phyloP scores from a whole-genome alignment of 2,329 filamentous ascomycete genomes.

The Metarhizium rileyi region DNA sequence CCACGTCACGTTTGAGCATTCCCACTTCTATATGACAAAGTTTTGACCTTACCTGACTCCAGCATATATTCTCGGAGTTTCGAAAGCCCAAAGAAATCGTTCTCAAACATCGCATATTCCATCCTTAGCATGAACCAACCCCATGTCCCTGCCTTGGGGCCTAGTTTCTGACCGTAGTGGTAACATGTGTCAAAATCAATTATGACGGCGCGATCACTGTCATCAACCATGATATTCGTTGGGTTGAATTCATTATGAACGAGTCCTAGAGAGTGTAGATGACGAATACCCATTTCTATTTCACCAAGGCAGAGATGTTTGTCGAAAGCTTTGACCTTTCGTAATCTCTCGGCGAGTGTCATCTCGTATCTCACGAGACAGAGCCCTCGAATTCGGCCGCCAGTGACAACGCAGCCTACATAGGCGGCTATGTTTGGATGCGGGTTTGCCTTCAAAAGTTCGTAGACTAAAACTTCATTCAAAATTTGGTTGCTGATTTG shows the following conservation, averaged over 20 bases:
- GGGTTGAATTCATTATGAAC: constrained; percentile 28
- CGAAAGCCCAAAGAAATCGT: not conserved
- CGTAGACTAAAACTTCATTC: constrained; percentile 8
- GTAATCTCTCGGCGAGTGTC: not conserved
- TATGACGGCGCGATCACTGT: constrained; percentile 18
- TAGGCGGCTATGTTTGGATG: constrained; percentile 12
- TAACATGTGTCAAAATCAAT: constrained; percentile 26
- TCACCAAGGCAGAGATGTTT: constrained; percentile 6
- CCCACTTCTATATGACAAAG: too few species aligned
- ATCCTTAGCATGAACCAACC: not conserved
- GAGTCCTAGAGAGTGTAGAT: constrained; percentile 23
- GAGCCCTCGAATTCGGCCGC: constrained; percentile 9
- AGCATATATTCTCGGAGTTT: not conserved
- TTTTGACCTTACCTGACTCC: not conserved
- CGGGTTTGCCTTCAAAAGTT: constrained; percentile 9
- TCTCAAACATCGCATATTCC: not conserved
- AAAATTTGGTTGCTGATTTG: constrained; percentile 2
- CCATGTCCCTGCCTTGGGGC: not conserved
- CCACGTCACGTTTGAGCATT: too few species aligned
- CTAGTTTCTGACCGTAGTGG: not conserved
- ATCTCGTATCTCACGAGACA: constrained; percentile 8
- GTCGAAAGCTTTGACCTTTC: not conserved
- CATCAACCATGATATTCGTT: constrained; percentile 24
- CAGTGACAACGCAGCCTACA: constrained; percentile 9
- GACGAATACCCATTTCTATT: constrained; percentile 16